Evolutionary conservation across 441 rosid species (phyloP), one percentile per base, ranked within the genome.

Genomic region (Mallotus repandus): DNA sequence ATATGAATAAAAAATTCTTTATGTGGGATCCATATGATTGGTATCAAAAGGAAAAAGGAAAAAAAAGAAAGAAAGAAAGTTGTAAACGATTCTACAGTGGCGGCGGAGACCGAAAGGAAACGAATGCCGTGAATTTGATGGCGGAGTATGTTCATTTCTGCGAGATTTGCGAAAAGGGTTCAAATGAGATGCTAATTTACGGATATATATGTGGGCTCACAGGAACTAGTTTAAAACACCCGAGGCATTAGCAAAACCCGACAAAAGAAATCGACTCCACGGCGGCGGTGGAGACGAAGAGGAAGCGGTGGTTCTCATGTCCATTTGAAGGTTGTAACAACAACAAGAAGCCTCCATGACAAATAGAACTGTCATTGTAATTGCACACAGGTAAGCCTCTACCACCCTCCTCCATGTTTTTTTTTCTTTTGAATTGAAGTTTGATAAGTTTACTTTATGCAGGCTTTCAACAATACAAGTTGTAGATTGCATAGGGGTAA

Each of bases 391-490:
- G 98, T 91, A 57, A 11, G 66, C 63, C 68, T 76, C 70, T n/a
- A 2, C 19, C 63, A 62, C 57, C 64, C 15, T 71, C 56, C 68
- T n/a, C n/a, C n/a, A n/a, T n/a, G n/a, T n/a, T n/a, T n/a, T n/a
- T n/a, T n/a, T n/a, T n/a, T n/a, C n/a, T 49, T 22, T 25, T 4
- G 0, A 67, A 21, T 59, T 9, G 68, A 79, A 77, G 55, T 66
- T 78, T 79, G 62, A 74, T 46, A 38, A 14, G 5, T 32, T 68
- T 9, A 68, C 55, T 76, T 76, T 61, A 54, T 74, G 68, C 87
- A 94, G 97, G 86, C 94, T 95, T 68, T 95, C 99, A 4, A 95
- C 97, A 25, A 83, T 92, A 64, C 97, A 91, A 81, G 93, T 91
- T 77, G 99, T 97, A 9, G 97, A 95, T 77, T 83, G 91, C 77